Conservation (phyloP, 352 stramenopile species). For the Blastocystis sp. region DNA sequence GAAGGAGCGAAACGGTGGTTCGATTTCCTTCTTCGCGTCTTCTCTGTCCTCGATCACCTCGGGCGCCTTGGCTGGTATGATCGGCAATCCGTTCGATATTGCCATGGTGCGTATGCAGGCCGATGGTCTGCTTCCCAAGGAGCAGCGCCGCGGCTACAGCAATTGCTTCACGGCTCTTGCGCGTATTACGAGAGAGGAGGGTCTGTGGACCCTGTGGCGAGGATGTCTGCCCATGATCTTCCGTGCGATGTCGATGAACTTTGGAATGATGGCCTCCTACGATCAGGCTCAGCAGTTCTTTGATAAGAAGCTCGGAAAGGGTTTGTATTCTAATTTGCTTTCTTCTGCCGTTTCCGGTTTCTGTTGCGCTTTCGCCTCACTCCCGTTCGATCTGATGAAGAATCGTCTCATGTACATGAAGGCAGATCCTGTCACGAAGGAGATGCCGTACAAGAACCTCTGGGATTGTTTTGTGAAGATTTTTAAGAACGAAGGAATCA, state of each 20-base stretch:
- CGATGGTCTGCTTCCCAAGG: constrained; percentile 79
- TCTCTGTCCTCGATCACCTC: constrained; percentile 57
- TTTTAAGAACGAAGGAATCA: constrained; percentile 80
- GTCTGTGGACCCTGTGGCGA: constrained; percentile 75
- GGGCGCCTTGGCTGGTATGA: constrained; percentile 69
- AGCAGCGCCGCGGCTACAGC: constrained; percentile 88
- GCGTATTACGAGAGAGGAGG: constrained; percentile 75
- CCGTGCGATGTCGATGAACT: constrained; percentile 92
- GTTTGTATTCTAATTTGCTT: constrained; percentile 73
- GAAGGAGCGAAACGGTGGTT: constrained; percentile 58
- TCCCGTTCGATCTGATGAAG: constrained; percentile 97
- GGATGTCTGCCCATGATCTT: constrained; percentile 81
- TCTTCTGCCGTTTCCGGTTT: constrained; percentile 87
- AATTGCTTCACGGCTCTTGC: constrained; percentile 91
- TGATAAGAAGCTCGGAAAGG: constrained; percentile 17
- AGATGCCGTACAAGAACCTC: constrained; percentile 84
- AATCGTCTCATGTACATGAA: constrained; percentile 94
- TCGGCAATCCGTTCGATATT: constrained; percentile 93
- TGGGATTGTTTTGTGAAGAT: constrained; percentile 87
- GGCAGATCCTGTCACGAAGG: constrained; percentile 72
- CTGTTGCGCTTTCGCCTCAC: constrained; percentile 86
- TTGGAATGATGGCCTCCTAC: constrained; percentile 98
- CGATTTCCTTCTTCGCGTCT: constrained; percentile 59
- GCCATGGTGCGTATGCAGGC: constrained; percentile 91
- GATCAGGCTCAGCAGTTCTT: constrained; percentile 75